Evolutionary conservation across 1,284 basidiomycete genomes (phyloP), one percentile per base, ranked within the genome.

Genomic region (Puccinia triticina): DNA sequence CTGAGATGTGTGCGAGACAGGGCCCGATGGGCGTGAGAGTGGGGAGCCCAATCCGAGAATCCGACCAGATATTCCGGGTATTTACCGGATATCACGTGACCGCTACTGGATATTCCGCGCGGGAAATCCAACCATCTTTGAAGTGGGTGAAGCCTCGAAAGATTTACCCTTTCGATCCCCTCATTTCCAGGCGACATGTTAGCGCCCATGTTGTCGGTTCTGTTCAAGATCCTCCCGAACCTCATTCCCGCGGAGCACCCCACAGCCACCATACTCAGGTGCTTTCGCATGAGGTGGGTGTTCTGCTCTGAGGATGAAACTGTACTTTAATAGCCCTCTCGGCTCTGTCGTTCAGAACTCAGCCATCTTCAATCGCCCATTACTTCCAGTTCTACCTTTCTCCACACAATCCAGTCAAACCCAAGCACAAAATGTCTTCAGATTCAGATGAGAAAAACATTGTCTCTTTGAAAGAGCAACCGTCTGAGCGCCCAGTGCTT

Each of bases 81-180:
- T n/a, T n/a, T n/a, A n/a, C n/a, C n/a, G n/a, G n/a, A n/a, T n/a
- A n/a, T n/a, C n/a, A n/a, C n/a, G n/a, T n/a, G n/a, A n/a, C n/a
- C n/a, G n/a, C n/a, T n/a, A n/a, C n/a, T n/a, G n/a, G n/a, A n/a
- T 43, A 12, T 43, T 43, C 40, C 4, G 12, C 26, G 26, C 32
- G 59, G 59, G 32, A n/a, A n/a, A n/a, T n/a, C n/a, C n/a, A n/a
- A n/a, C n/a, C n/a, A n/a, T n/a, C n/a, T n/a, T n/a, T 61, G 59
- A 26, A 61, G 16, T 61, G 26, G 5, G 59, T 21, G 32, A 3
- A 12, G 26, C 26, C 32, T 61, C 11, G 12, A 61, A 61, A 61
- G 59, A 61, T 61, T 61, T 61, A 61, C 59, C 59, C 59, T 61
- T 61, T 61, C 59, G 59, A 61, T 61, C 32, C n/a, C n/a, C 59